These are phyloP conservation scores for Globomyces sp. DNA, from an alignment of 371 early-diverging fungal genomes.

Conservation along the genomic window DNA sequence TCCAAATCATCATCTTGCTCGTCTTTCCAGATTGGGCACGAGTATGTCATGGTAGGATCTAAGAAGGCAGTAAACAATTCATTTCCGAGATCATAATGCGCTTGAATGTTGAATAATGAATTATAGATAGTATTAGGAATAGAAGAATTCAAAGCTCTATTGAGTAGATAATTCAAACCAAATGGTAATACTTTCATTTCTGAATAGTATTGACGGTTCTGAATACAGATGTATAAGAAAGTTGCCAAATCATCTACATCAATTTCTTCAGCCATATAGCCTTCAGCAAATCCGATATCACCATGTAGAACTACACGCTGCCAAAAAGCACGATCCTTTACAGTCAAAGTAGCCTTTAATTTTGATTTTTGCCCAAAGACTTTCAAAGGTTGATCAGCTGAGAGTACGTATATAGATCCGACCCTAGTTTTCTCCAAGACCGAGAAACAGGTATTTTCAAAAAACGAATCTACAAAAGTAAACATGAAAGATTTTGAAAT, in stretches of 20 bases:
- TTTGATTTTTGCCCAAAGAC: background rate
- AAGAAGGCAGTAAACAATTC: slow-evolving; percentile 66
- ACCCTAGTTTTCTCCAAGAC: slow-evolving; percentile 1
- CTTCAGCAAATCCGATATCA: slow-evolving; percentile 57
- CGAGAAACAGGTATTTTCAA: slow-evolving; percentile 6
- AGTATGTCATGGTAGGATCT: slow-evolving; percentile 67
- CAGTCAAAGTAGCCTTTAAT: background rate
- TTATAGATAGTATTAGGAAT: slow-evolving; percentile 58
- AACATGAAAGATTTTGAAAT: background rate
- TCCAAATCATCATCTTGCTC: slow-evolving; percentile 50
- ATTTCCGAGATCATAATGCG: slow-evolving; percentile 58
- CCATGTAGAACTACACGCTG: slow-evolving; percentile 2
- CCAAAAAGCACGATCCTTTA: slow-evolving; percentile 7
- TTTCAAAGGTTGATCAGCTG: background rate
- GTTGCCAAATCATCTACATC: slow-evolving; percentile 45
- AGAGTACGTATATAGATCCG: background rate
- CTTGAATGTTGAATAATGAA: slow-evolving; percentile 44
- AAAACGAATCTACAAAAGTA: slow-evolving; percentile 7
- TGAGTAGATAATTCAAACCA: slow-evolving; percentile 42
- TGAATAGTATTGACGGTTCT: slow-evolving; percentile 44
- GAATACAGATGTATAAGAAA: slow-evolving; percentile 49
- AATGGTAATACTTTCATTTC: slow-evolving; percentile 39
- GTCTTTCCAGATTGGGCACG: slow-evolving; percentile 60
- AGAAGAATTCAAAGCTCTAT: slow-evolving; percentile 33
- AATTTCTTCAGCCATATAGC: slow-evolving; percentile 64